These are phyloP conservation scores for Trichoderma hamatum DNA, from an alignment of 2,329 filamentous ascomycete genomes.

Conservation along the genomic window DNA sequence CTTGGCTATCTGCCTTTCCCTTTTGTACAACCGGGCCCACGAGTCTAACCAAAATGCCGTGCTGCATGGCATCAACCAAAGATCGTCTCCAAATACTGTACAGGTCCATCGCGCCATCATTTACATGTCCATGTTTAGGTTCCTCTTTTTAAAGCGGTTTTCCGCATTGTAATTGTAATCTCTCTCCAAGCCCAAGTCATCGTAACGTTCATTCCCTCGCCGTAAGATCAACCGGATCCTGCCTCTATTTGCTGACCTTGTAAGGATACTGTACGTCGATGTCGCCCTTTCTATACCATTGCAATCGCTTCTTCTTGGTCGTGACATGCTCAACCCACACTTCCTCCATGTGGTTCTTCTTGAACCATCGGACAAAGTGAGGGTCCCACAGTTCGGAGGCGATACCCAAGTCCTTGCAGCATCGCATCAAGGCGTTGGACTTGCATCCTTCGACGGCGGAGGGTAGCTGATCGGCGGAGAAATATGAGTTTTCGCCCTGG, in stretches of 20 bases:
- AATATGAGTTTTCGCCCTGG: conserved; percentile 93
- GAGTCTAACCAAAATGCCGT: conserved; percentile 5
- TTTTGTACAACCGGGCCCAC: conserved; percentile 13
- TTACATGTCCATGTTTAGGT: not conserved
- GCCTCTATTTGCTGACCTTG: conserved; percentile 42
- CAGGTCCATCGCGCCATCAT: conserved; percentile 22
- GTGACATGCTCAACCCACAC: conserved; percentile 85
- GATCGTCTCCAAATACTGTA: conserved; percentile 22
- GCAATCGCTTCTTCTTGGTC: conserved; percentile 87
- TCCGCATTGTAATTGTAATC: not conserved
- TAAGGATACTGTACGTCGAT: conserved; percentile 69
- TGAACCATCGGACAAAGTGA: conserved; percentile 81
- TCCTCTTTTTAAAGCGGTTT: not conserved
- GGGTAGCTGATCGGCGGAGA: conserved; percentile 84
- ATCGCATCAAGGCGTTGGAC: conserved; percentile 95
- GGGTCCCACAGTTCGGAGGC: conserved; percentile 97
- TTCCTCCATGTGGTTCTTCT: conserved; percentile 73
- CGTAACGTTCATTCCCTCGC: not conserved
- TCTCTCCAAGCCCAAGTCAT: not conserved
- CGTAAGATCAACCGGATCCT: not conserved
- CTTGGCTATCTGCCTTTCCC: not conserved
- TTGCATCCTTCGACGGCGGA: conserved; percentile 97
- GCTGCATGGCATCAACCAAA: conserved; percentile 9
- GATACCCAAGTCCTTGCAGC: conserved; percentile 96
- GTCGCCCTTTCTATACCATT: conserved; percentile 79